A percentile compares a stretch with the other conserved stretches of the same genome.
Evolutionary conservation across 768 basidiomycete genomes (phyloP).

Genomic region (Cyclocybe cylindracea): DNA sequence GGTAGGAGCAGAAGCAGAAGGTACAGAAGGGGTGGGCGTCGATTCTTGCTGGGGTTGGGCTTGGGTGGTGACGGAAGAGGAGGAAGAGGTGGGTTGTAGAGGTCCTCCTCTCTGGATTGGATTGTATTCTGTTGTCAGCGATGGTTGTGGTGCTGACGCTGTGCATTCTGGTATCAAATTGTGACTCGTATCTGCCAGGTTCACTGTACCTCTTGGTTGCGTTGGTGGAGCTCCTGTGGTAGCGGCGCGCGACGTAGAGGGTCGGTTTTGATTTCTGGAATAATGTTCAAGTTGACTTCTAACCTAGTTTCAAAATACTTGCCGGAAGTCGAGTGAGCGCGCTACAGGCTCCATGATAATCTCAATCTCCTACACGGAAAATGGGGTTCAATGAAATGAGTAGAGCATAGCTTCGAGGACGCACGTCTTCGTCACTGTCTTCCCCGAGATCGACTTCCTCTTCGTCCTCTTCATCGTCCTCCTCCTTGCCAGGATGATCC

Average conservation of each 20-base stretch:
- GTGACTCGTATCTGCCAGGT: not conserved
- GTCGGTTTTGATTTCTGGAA: conserved; percentile 22
- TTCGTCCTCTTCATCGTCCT: conserved; percentile 37
- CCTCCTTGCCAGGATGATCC: conserved; percentile 9
- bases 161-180: not conserved
- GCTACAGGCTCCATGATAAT: conserved; percentile 84
- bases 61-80: conserved; percentile 12
- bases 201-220: conserved; percentile 30
- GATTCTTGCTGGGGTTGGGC: conserved; percentile 15
- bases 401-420: conserved; percentile 19
- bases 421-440: conserved; percentile 46
- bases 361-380: conserved; percentile 69
- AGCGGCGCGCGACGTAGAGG: conserved; percentile 8
- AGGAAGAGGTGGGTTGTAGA: conserved; percentile 19
- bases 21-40: not conserved
- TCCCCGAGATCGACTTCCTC: conserved; percentile 31
- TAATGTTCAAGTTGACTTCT: not conserved
- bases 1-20: no score
- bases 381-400: not conserved
- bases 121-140: conserved; percentile 83
- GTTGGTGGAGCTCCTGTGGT: conserved; percentile 26
- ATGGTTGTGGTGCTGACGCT: conserved; percentile 45
- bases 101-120: conserved; percentile 65
- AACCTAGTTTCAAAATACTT: conserved; percentile 13
- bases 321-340: conserved; percentile 79